Percentiles rank a stretch among this genome's conserved stretches.
These are phyloP conservation scores for Lolium rigidum DNA, from an alignment of 176 grass and related monocot species.

Conservation along the genomic window DNA sequence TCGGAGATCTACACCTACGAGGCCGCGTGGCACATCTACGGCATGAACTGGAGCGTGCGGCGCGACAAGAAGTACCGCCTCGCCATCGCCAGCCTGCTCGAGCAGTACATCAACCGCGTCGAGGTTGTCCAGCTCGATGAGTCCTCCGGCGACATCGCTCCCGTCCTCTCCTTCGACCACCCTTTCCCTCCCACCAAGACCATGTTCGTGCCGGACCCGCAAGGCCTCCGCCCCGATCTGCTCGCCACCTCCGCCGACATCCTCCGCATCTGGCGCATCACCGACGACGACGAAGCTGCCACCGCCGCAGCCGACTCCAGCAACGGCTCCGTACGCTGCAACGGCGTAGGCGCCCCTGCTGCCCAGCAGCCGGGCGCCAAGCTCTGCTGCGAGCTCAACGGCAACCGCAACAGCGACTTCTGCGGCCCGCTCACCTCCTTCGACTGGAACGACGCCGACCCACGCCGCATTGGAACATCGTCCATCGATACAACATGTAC, in stretches of 20 bases:
- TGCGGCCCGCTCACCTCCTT: conserved; percentile 95
- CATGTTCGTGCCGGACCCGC: conserved; percentile 96
- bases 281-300: conserved; percentile 40
- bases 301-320: not conserved
- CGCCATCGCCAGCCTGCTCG: conserved; percentile 88
- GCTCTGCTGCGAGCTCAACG: conserved; percentile 75
- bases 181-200: conserved; percentile 93
- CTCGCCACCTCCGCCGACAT: conserved; percentile 97
- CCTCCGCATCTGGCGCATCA: conserved; percentile 98
- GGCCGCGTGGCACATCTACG: conserved; percentile 95
- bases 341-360: conserved; percentile 27
- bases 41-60: conserved; percentile 99
- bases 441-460: conserved; percentile 98
- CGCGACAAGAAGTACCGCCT: conserved; percentile 98
- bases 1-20: conserved; percentile 99
- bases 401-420: conserved; percentile 97
- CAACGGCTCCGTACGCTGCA: conserved; percentile 48
- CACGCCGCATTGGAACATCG: conserved; percentile 84
- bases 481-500: conserved; percentile 98
- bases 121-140: conserved; percentile 98
- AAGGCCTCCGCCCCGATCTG: conserved; percentile 87
- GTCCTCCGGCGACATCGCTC: conserved; percentile 88
- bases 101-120: conserved; percentile 77
- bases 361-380: conserved; percentile 50
- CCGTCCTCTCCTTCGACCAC: conserved; percentile 91